phyloP scores from a whole-genome alignment of 129 eudicot species.

The Flaveria trinervia region DNA sequence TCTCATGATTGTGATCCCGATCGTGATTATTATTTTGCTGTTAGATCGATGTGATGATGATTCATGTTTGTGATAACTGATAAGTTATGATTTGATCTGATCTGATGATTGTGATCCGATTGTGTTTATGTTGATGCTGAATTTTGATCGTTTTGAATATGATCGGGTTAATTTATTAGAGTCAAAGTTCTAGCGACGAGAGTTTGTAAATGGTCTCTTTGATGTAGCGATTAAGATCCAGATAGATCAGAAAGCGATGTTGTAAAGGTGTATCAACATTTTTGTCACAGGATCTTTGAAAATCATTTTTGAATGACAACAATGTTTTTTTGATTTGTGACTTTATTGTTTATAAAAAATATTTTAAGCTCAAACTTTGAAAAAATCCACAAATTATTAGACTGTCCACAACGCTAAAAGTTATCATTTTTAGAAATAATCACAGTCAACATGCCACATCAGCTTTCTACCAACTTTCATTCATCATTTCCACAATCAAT shows the following conservation, averaged over 20 bases:
- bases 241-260: not conserved
- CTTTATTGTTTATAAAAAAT: no score
- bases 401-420: no score
- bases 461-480: no score
- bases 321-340: no score
- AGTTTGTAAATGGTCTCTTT: not conserved
- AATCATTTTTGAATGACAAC: no score
- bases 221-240: not conserved
- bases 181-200: no score
- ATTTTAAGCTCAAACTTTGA: no score
- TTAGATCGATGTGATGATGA: no score
- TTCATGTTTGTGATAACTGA: not conserved
- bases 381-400: no score
- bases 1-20: not conserved
- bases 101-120: not conserved
- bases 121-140: not conserved
- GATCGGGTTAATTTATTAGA: not conserved
- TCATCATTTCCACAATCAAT: no score
- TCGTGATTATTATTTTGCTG: not conserved
- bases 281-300: not conserved
- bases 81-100: conserved; percentile 9
- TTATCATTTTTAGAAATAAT: no score
- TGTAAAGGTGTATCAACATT: not conserved
- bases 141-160: not conserved
- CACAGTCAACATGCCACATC: no score